phyloP scores from a whole-genome alignment of 2,329 filamentous ascomycete genomes.

The Xylariales sp. region DNA sequence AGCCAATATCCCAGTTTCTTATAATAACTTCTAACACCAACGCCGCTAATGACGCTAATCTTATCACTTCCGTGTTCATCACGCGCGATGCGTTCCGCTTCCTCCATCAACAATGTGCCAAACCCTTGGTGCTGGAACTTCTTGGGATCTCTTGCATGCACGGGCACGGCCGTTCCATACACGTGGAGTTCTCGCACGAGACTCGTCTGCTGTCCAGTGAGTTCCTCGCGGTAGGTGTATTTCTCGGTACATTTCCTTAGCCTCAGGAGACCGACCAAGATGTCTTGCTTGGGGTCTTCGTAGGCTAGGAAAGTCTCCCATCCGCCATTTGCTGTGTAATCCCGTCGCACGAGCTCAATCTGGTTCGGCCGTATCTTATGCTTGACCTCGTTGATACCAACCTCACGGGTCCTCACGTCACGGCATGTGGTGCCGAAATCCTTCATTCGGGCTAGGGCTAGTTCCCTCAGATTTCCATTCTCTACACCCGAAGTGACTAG shows the following conservation, averaged over 20 bases:
- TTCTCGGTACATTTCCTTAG: slow-evolving; percentile 90
- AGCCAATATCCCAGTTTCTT: slow-evolving; percentile 91
- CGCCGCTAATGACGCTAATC: slow-evolving; percentile 97
- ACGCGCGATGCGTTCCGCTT: slow-evolving; percentile 93
- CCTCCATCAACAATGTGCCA: slow-evolving; percentile 95
- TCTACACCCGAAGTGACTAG: slow-evolving; percentile 98
- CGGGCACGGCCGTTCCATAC: slow-evolving; percentile 96
- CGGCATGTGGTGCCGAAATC: slow-evolving; percentile 98
- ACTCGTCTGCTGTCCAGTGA: slow-evolving; percentile 87
- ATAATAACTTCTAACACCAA: slow-evolving; percentile 96
- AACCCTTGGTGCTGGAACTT: slow-evolving; percentile 99
- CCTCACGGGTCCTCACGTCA: slow-evolving; percentile 94
- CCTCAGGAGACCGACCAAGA: slow-evolving; percentile 89
- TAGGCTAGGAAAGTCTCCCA: slow-evolving; percentile 99
- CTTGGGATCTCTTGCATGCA: slow-evolving; percentile 92
- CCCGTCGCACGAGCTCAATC: slow-evolving; percentile 91
- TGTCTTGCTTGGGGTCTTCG: slow-evolving; percentile 98
- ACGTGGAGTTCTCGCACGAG: slow-evolving; percentile 95
- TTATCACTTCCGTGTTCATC: slow-evolving; percentile 95
- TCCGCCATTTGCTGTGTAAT: slow-evolving; percentile 94
- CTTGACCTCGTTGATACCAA: slow-evolving; percentile 99
- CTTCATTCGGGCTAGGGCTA: slow-evolving; percentile 97
- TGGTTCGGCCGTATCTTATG: slow-evolving; percentile 97
- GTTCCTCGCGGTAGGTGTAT: slow-evolving; percentile 91
- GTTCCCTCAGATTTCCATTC: slow-evolving; percentile 93